A percentile compares a stretch with the other conserved stretches of the same genome.
Conservation (phyloP, 1,139 yeast genomes). For the Arxiozyma slooffiae region DNA sequence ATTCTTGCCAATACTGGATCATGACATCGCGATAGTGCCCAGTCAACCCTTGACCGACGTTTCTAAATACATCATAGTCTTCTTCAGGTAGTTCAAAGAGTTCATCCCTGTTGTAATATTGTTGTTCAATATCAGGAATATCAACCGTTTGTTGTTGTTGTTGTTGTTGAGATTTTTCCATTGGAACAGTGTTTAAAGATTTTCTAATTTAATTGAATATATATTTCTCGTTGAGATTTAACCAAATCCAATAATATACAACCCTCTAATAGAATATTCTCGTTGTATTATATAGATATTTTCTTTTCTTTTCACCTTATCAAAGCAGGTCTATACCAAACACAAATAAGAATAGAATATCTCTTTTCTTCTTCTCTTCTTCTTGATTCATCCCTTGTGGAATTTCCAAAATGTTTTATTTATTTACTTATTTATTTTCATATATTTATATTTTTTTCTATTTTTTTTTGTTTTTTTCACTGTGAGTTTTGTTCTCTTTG, state of each 20-base stretch:
- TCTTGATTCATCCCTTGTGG: too few species aligned
- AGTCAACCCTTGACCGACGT: slow-evolving; percentile 85
- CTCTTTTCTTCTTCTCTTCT: too few species aligned
- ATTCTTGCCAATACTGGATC: slow-evolving; percentile 96
- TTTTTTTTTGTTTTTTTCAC: too few species aligned
- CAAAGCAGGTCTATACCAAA: too few species aligned
- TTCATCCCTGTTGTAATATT: slow-evolving; percentile 15
- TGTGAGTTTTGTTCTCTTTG: too few species aligned
- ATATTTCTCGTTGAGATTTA: background rate
- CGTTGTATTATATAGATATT: too few species aligned
- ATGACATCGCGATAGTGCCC: slow-evolving; percentile 78
- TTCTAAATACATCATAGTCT: slow-evolving; percentile 64
- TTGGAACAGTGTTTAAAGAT: background rate
- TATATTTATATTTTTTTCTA: too few species aligned
- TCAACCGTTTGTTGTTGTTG: slow-evolving; percentile 4
- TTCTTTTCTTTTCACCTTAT: too few species aligned
- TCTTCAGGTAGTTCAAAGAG: slow-evolving; percentile 21
- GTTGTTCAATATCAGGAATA: background rate
- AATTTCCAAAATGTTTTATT: too few species aligned
- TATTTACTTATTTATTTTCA: too few species aligned
- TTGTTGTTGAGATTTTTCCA: slow-evolving; percentile 1
- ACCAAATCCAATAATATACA: background rate
- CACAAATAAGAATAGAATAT: too few species aligned
- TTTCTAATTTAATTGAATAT: background rate
- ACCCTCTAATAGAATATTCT: background rate